Conservation (phyloP, 208 protist genomes). For the Balamuthia mandrillaris region DNA sequence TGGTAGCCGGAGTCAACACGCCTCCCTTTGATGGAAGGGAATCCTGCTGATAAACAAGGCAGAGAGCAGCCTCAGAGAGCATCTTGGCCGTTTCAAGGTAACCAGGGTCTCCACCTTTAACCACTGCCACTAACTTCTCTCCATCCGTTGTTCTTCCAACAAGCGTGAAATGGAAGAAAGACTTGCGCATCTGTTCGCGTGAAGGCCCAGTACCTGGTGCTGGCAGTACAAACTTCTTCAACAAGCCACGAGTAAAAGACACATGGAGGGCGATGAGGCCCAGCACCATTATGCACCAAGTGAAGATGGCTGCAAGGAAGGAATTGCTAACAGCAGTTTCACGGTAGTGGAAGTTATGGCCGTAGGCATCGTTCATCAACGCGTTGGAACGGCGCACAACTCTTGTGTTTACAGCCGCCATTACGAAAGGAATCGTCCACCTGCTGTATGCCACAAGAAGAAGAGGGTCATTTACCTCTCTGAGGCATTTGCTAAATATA, state of each 20-base stretch:
- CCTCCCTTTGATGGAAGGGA: neutral
- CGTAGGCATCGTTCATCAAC: constrained; percentile 22
- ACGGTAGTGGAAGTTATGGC: constrained; percentile 16
- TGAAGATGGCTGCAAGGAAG: too few species aligned
- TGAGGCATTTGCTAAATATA: neutral
- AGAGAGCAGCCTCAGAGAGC: constrained; percentile 30
- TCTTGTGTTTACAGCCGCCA: constrained; percentile 33
- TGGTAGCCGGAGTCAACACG: constrained; percentile 28
- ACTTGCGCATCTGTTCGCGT: too few species aligned
- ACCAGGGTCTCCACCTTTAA: constrained; percentile 45
- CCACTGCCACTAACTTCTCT: too few species aligned
- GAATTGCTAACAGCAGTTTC: too few species aligned
- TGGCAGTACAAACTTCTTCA: too few species aligned
- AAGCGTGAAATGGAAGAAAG: too few species aligned
- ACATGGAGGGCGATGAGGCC: too few species aligned
- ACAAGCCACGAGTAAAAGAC: too few species aligned
- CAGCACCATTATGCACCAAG: too few species aligned
- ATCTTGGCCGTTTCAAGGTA: constrained; percentile 49
- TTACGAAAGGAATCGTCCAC: neutral
- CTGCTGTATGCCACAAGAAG: neutral
- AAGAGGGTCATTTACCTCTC: neutral
- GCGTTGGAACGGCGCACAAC: constrained; percentile 38
- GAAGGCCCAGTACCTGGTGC: too few species aligned
- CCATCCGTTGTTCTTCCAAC: too few species aligned
- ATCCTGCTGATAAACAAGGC: neutral